A percentile compares a stretch with the other conserved stretches of the same genome.
Conservation (phyloP, 257 asterid genomes). For the Plantago elongata region DNA sequence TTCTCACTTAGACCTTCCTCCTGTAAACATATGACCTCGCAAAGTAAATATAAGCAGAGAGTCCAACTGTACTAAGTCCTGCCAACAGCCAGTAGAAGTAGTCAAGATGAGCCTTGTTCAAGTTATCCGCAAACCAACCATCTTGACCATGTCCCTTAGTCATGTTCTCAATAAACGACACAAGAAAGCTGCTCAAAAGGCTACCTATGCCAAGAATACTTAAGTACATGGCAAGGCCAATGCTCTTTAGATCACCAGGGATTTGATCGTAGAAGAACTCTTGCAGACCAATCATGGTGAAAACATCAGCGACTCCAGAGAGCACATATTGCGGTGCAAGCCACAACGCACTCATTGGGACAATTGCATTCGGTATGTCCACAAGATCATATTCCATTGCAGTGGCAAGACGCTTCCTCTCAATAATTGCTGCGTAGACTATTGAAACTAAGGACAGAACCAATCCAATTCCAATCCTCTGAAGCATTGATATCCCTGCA, state of each 20-base stretch:
- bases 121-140: conserved; percentile 34
- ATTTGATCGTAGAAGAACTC: conserved; percentile 52
- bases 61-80: conserved; percentile 17
- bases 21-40: conserved; percentile 17
- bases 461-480: conserved; percentile 46
- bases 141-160: conserved; percentile 18
- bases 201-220: conserved; percentile 44
- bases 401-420: conserved; percentile 37
- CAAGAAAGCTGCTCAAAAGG: conserved; percentile 43
- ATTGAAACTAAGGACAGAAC: conserved; percentile 35
- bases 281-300: conserved; percentile 45
- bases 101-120: conserved; percentile 35
- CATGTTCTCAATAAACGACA: conserved; percentile 25
- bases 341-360: conserved; percentile 75
- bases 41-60: conserved; percentile 20
- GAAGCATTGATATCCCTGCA: conserved; percentile 55
- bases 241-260: conserved; percentile 35
- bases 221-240: conserved; percentile 34
- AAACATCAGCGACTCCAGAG: conserved; percentile 35
- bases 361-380: conserved; percentile 34
- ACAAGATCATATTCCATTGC: conserved; percentile 39
- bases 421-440: conserved; percentile 50
- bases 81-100: conserved; percentile 33
- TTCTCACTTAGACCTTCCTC: conserved; percentile 8
- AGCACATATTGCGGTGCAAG: conserved; percentile 44